phyloP scores from a whole-genome alignment of 495 filamentous ascomycete genomes.

The Neurospora sp. region DNA sequence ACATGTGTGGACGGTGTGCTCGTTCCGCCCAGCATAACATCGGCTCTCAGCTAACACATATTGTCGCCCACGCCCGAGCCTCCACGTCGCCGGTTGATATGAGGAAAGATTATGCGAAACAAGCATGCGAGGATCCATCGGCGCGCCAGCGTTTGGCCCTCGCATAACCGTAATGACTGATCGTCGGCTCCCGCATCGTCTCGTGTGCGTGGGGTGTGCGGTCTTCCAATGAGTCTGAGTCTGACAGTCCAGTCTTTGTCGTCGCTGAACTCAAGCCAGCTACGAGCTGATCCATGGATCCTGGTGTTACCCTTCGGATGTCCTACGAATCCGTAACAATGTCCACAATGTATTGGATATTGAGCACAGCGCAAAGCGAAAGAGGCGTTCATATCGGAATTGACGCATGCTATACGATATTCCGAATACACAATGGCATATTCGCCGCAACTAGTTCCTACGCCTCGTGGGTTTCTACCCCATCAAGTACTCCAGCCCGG shows the following conservation, averaged over 20 bases:
- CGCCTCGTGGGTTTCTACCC: background rate
- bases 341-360: background rate
- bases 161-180: background rate
- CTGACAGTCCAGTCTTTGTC: background rate
- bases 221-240: background rate
- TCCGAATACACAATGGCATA: background rate
- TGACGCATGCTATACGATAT: background rate
- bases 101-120: background rate
- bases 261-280: background rate
- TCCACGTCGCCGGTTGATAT: background rate
- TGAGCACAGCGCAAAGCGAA: background rate
- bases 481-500: background rate
- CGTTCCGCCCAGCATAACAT: constrained; percentile 19
- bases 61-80: background rate
- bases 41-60: constrained; percentile 9
- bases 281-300: background rate
- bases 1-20: constrained; percentile 8
- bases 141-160: background rate
- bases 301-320: background rate
- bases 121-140: background rate
- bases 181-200: background rate
- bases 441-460: background rate
- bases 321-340: background rate
- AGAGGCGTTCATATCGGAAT: background rate
- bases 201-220: background rate